These are phyloP conservation scores for Trichoderma gamsii DNA, from an alignment of 495 filamentous ascomycete genomes.

Conservation along the genomic window DNA sequence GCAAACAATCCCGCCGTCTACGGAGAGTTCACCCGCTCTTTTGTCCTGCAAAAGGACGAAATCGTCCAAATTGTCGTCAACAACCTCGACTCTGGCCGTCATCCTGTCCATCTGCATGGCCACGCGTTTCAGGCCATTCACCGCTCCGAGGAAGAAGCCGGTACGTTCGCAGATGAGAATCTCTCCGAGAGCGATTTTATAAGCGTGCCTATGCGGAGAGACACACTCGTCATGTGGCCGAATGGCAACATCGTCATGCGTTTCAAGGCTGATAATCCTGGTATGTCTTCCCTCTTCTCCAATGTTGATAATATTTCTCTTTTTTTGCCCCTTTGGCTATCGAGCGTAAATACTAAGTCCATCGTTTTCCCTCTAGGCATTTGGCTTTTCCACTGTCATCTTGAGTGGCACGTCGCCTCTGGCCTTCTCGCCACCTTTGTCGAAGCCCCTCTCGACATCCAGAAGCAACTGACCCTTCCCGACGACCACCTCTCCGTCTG, in stretches of 20 bases:
- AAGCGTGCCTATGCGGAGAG: constrained; percentile 45
- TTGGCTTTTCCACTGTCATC: constrained; percentile 71
- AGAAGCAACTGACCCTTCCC: constrained; percentile 56
- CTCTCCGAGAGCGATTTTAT: constrained; percentile 36
- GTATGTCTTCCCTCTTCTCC: constrained; percentile 33
- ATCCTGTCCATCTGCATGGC: constrained; percentile 87
- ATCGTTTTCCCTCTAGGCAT: constrained; percentile 33
- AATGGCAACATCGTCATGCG: constrained; percentile 58
- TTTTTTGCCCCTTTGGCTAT: constrained; percentile 22
- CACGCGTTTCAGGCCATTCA: constrained; percentile 66
- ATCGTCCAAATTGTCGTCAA: constrained; percentile 75
- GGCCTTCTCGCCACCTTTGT: constrained; percentile 67
- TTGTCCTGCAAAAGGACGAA: constrained; percentile 60
- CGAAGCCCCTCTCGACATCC: constrained; percentile 52
- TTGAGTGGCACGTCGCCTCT: constrained; percentile 62
- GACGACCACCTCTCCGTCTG: constrained; percentile 59
- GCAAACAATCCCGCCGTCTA: constrained; percentile 64
- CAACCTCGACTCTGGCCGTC: constrained; percentile 64
- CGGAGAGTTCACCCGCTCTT: constrained; percentile 63
- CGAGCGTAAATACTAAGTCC: too few relatives aligned
- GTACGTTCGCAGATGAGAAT: constrained; percentile 40
- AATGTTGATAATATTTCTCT: constrained; percentile 29
- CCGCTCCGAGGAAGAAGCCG: constrained; percentile 39
- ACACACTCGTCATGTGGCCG: constrained; percentile 51
- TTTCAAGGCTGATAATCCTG: constrained; percentile 63